phyloP scores from a whole-genome alignment of 1,284 basidiomycete species.

The Sphaerobolus stellatus region DNA sequence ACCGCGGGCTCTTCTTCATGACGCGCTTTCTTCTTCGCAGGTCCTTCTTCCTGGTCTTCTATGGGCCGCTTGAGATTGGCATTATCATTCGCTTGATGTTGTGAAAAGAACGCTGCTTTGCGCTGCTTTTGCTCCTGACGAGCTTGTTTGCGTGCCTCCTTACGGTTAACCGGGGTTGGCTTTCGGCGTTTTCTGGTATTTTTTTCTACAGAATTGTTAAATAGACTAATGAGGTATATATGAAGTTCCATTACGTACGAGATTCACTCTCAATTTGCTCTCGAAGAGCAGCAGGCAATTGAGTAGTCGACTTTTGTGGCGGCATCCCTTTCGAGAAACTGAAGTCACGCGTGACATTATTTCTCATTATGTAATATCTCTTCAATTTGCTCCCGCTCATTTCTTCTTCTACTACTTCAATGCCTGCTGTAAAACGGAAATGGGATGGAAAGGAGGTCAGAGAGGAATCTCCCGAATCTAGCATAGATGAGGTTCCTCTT shows the following conservation, averaged over 20 bases:
- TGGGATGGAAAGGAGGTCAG: conserved; percentile 2
- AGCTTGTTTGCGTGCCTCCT: conserved; percentile 63
- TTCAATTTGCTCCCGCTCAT: too few species aligned
- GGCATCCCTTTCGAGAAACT: too few species aligned
- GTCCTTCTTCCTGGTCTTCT: conserved; percentile 1
- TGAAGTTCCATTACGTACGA: background rate
- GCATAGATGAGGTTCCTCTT: conserved; percentile 3
- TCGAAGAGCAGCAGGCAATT: conserved; percentile 9
- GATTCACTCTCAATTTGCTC: conserved; percentile 8
- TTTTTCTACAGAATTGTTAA: background rate
- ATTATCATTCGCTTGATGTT: conserved; percentile 24
- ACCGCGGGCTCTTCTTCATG: background rate
- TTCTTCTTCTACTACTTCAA: background rate
- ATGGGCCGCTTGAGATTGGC: conserved; percentile 11
- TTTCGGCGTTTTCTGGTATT: background rate
- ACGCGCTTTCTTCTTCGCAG: background rate
- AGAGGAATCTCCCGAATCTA: conserved; percentile 11
- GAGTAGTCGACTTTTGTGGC: too few species aligned
- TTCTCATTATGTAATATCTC: too few species aligned
- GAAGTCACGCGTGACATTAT: too few species aligned
- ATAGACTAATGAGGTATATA: background rate
- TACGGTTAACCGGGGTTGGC: conserved; percentile 35
- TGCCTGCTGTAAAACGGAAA: conserved; percentile 17
- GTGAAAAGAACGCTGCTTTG: conserved; percentile 53
- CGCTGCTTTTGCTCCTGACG: conserved; percentile 57